phyloP scores from a whole-genome alignment of 257 asterid genomes.

The Solanum habrochaites region DNA sequence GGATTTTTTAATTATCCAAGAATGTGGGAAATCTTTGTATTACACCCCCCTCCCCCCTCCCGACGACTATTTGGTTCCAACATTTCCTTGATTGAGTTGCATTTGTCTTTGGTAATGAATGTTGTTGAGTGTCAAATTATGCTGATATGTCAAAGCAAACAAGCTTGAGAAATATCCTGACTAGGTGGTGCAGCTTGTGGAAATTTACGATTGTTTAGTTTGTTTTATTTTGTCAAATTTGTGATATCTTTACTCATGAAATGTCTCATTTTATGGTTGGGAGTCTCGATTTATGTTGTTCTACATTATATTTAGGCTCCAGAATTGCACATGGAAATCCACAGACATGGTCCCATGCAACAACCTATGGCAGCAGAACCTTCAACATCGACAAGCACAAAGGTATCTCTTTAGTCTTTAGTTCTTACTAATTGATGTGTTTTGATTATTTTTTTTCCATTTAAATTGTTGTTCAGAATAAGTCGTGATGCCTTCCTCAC shows the following conservation, averaged over 20 bases:
- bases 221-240: neutral
- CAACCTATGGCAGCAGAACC: conserved; percentile 71
- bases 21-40: neutral
- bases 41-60: neutral
- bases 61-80: neutral
- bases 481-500: neutral
- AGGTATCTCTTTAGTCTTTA: conserved; percentile 27
- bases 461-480: neutral
- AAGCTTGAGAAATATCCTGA: neutral
- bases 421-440: neutral
- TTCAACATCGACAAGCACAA: conserved; percentile 55
- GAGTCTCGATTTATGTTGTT: neutral
- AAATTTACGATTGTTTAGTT: neutral
- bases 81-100: neutral
- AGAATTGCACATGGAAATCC: conserved; percentile 74
- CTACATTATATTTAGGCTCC: conserved; percentile 49
- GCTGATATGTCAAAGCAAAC: neutral
- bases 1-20: neutral
- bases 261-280: neutral
- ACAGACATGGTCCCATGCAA: conserved; percentile 59
- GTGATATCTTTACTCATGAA: neutral
- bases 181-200: neutral
- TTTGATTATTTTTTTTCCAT: neutral
- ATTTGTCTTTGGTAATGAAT: neutral
- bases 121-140: neutral